Percentiles rank a stretch among this genome's conserved stretches.
Conservation (phyloP, 2,329 filamentous ascomycete genomes). For the Colletotrichum sp. region DNA sequence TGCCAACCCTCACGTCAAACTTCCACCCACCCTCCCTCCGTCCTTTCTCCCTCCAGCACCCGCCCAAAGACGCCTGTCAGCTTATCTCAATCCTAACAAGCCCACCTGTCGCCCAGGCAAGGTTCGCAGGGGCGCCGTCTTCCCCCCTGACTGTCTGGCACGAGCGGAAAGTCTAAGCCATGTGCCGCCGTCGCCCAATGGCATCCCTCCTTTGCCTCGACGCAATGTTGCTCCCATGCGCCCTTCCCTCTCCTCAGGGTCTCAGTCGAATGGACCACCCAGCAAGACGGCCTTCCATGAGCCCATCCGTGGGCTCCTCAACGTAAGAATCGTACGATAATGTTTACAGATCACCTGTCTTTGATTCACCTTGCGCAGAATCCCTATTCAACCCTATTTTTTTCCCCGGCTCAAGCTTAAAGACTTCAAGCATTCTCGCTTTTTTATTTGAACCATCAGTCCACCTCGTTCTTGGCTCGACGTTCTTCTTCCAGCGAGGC, state of each 20-base stretch:
- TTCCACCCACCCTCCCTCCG: not conserved
- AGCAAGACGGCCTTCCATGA: slow-evolving; percentile 17
- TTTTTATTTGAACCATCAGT: slow-evolving; percentile 4
- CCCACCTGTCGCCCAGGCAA: slow-evolving; percentile 9
- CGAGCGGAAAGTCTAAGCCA: slow-evolving; percentile 1
- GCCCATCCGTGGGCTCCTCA: slow-evolving; percentile 11
- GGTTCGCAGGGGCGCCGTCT: not conserved
- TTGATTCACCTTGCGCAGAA: slow-evolving; percentile 3
- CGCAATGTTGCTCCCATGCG: not conserved
- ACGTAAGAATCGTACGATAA: slow-evolving; percentile 22
- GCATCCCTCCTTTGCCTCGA: not conserved
- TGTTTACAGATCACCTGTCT: slow-evolving; percentile 24
- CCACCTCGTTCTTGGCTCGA: slow-evolving; percentile 11
- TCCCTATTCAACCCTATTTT: slow-evolving; percentile 14
- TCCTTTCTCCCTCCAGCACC: not conserved
- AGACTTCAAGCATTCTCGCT: slow-evolving; percentile 12
- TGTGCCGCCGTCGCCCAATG: slow-evolving; percentile 2
- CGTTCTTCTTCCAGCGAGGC: slow-evolving; percentile 10
- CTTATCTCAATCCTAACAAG: not conserved
- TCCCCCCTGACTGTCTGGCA: not conserved
- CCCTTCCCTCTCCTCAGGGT: not conserved
- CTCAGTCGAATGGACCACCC: slow-evolving; percentile 6
- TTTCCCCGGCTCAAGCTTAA: slow-evolving; percentile 14
- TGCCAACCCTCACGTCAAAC: slow-evolving; percentile 7
- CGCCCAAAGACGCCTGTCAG: not conserved